A percentile compares a stretch with the other conserved stretches of the same genome.
Evolutionary conservation across 495 filamentous ascomycete genomes (phyloP).

Genomic region (Friedmanniomyces simplex): DNA sequence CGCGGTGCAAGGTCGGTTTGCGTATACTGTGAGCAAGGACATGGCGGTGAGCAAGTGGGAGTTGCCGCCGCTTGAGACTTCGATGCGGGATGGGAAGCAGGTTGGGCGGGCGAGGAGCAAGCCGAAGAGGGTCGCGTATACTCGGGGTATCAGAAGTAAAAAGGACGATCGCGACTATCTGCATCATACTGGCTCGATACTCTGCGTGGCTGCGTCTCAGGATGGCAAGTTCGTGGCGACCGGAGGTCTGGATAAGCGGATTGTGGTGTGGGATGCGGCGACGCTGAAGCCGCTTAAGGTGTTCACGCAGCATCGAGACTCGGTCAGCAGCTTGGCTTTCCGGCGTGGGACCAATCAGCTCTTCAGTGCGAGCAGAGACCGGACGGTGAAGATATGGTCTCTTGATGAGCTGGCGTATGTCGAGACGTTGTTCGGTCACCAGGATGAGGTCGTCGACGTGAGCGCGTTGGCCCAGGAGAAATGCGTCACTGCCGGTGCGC

Average conservation of each 20-base stretch:
- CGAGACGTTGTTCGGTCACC: constrained; percentile 92
- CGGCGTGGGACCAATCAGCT: constrained; percentile 83
- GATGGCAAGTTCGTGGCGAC: constrained; percentile 87
- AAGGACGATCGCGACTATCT: constrained; percentile 52
- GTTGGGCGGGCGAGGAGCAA: constrained; percentile 38
- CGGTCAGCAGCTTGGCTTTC: constrained; percentile 75
- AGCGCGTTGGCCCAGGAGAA: constrained; percentile 68
- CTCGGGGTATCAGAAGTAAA: constrained; percentile 53
- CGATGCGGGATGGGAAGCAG: constrained; percentile 36
- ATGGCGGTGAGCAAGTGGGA: constrained; percentile 79
- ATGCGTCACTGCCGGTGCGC: constrained; percentile 78
- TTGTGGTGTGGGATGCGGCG: constrained; percentile 78
- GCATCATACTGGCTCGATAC: constrained; percentile 65
- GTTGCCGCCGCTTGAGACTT: constrained; percentile 40
- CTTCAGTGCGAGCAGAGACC: constrained; percentile 77
- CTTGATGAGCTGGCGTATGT: constrained; percentile 78
- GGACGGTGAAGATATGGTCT: constrained; percentile 83
- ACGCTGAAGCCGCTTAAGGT: constrained; percentile 65
- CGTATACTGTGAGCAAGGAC: constrained; percentile 83
- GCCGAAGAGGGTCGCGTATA: constrained; percentile 60
- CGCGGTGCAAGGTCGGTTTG: constrained; percentile 64
- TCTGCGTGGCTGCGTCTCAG: constrained; percentile 74
- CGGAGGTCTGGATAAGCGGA: constrained; percentile 66
- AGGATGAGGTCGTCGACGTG: constrained; percentile 76
- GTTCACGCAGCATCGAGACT: constrained; percentile 85